Evolutionary conservation across 345 rosid species (phyloP), one percentile per base, ranked within the genome.

Genomic region (Dimocarpus longan): DNA sequence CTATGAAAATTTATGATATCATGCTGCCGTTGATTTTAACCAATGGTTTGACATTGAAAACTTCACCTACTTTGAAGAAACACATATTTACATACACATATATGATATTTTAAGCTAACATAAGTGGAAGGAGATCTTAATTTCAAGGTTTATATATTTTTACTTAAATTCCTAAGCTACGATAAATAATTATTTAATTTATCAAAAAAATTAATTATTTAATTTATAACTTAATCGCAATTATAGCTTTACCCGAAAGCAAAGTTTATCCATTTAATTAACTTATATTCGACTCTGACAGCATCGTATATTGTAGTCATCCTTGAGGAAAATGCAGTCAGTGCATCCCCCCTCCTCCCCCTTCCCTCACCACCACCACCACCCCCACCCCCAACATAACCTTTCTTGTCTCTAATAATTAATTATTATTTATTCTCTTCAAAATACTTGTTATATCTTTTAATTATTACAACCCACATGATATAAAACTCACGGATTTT

Each of bases 321-420:
- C 78, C 56, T 5, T 2, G 6, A 46, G 44, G 69, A 28, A 63
- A 74, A 46, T 63, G 28, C 54, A 63, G 24, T 19, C 32, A 8
- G 44, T 74, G 24, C 78, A 75, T 75, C 43, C 78, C 78, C 76
- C 70, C 26, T 46, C n/a, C n/a, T n/a, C n/a, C n/a, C n/a, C n/a
- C n/a, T n/a, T n/a, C n/a, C n/a, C n/a, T n/a, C n/a, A n/a, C n/a
- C n/a, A n/a, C n/a, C n/a, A n/a, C n/a, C n/a, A n/a, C n/a, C n/a
- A n/a, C 78, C 78, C 76, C 70, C 26, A 28, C 78, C 78, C 76
- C 70, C 26, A 28, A 11, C 22, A 8, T 8, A 3, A 28, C 4
- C 22, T 12, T 50, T n/a, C 62, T 21, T 54, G 19, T 32, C 65
- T 0, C 13, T 18, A n/a, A 6, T 21, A 22, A 60, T 70, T 8